Percentiles rank a stretch among this genome's conserved stretches.
Conservation (phyloP, 2,329 filamentous ascomycete genomes). For the Mariannaea sp. region DNA sequence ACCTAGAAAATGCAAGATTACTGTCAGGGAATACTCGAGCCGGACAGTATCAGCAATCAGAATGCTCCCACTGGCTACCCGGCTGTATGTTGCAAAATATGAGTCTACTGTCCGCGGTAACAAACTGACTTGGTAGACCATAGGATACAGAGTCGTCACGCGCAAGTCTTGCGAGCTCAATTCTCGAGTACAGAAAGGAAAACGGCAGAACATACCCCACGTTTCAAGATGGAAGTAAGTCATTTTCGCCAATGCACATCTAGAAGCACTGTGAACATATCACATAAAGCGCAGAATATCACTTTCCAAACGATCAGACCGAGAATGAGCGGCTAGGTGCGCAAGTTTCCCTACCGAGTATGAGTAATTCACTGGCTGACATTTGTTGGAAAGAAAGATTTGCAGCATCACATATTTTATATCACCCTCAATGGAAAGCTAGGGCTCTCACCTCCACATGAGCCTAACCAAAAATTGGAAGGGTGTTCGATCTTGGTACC, state of each 20-base stretch:
- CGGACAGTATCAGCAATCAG: no score
- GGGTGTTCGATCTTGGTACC: constrained; percentile 16
- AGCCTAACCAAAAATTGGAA: background rate
- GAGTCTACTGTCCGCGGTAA: no score
- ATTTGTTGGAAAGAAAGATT: background rate
- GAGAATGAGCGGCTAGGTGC: constrained; percentile 10
- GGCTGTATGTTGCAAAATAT: no score
- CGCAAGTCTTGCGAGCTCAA: constrained; percentile 4
- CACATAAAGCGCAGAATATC: constrained; percentile 3
- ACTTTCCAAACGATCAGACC: constrained; percentile 6
- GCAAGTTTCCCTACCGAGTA: background rate
- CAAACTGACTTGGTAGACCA: background rate
- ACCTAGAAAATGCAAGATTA: no score
- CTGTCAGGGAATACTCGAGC: no score
- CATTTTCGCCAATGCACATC: background rate
- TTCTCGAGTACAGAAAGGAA: constrained; percentile 13
- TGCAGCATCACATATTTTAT: constrained; percentile 11
- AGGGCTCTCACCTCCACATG: constrained; percentile 1
- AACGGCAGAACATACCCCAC: constrained; percentile 16
- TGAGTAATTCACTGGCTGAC: background rate
- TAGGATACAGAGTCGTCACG: constrained; percentile 7
- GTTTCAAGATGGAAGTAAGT: constrained; percentile 14
- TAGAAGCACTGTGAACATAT: no score
- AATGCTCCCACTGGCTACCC: no score
- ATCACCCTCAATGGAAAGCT: constrained; percentile 6